Base-by-base conservation (phyloP, 768 basidiomycete genomes). In the Lentinula aciculospora region DNA sequence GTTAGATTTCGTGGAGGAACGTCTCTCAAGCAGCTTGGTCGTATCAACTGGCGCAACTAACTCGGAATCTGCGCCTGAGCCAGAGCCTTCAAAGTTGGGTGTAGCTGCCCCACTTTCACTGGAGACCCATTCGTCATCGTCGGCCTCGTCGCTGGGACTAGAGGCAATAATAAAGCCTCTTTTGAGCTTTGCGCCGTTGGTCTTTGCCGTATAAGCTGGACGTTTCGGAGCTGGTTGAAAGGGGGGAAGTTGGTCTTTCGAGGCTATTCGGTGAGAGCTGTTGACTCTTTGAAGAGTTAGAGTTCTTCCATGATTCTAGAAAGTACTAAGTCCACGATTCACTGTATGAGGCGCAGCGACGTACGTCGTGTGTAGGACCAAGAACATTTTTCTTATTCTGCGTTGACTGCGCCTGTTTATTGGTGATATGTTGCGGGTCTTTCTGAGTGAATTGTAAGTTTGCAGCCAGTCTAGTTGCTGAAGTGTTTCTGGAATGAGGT, bases 101-200 rank as follows among this genome's bases (percentile, higher is more conserved):
- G 88, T 90, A 0, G 73, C 86, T 0, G 81, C 85, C 6, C 86
- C 88, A 64, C 87, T 89, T 69, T 88, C 87, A 66, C 84, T 88
- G 27, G 88, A 90, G 1, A 87, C 78, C 88, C 88, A 90, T 57
- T 83, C 89, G 56, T 88, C 86, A 10, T 88, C 86, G 58, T 83
- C 83, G 12, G 75, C 78, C 37, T 75, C 78, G 25, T 70, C 77
- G 39, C 71, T 73, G 29, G 79, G 72, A 51, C 75, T 79, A 8
- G 56, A 46, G 10, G 84, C 75, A 57, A 88, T 75, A 12, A 81
- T 80, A 65, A 89, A 88, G 4, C 81, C 85, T 23, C 72, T 65
- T 65, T 82, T 84, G 10, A 70, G 66, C 62, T 72, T 72, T 56
- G 60, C 65, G 3, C 67, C 71, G 39, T 68, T 69, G n/a, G 61